phyloP scores from a whole-genome alignment of 257 asterid species.

The Striga asiatica region DNA sequence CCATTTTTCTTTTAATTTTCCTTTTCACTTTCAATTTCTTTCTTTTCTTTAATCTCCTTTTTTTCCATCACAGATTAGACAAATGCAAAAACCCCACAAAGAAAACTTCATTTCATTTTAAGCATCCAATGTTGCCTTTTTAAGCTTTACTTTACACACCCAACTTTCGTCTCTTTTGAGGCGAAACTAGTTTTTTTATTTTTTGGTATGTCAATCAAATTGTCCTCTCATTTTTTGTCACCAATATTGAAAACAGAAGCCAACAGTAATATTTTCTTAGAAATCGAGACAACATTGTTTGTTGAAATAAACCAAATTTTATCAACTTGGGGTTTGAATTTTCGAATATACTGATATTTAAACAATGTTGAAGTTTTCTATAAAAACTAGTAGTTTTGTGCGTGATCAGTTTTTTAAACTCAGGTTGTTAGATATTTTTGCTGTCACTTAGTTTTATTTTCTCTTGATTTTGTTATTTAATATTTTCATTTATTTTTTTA shows the following conservation, averaged over 20 bases:
- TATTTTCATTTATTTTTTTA: too few species aligned
- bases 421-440: too few species aligned
- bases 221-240: too few species aligned
- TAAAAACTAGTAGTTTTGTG: background rate
- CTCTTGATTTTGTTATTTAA: too few species aligned
- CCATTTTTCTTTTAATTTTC: conserved; percentile 5
- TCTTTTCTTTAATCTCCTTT: background rate
- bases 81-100: conserved; percentile 56
- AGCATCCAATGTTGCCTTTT: conserved; percentile 64
- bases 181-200: conserved; percentile 17
- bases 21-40: too few species aligned
- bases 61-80: conserved; percentile 30
- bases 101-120: conserved; percentile 27
- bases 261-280: background rate
- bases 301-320: too few species aligned
- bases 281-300: conserved; percentile 8
- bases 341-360: background rate
- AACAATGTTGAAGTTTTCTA: conserved; percentile 13
- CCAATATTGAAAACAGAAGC: conserved; percentile 12
- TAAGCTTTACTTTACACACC: too few species aligned
- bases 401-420: too few species aligned
- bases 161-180: conserved; percentile 64
- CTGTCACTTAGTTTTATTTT: too few species aligned
- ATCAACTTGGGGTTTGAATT: too few species aligned
- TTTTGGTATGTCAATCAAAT: too few species aligned